Conservation (phyloP, 2,329 filamentous ascomycete species). For the Aspergillus novoparasiticus region DNA sequence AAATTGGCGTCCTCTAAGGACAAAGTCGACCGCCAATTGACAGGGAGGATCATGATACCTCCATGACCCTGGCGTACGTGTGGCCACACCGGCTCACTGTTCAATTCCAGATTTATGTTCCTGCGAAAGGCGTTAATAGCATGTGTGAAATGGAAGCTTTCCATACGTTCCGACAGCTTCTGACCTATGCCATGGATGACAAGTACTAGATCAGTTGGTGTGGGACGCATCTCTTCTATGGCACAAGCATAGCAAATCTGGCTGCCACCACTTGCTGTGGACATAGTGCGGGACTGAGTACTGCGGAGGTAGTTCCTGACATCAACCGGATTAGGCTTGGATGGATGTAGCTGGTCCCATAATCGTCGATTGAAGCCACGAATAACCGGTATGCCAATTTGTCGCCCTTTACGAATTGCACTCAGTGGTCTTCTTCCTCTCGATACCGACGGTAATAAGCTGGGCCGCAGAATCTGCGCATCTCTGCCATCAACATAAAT, state of each 20-base stretch:
- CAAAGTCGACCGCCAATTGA: constrained; percentile 91
- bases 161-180: constrained; percentile 90
- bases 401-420: constrained; percentile 80
- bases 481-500: constrained; percentile 78
- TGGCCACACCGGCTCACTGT: constrained; percentile 71
- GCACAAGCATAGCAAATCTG: constrained; percentile 58
- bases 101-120: constrained; percentile 81
- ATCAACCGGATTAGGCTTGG: constrained; percentile 44
- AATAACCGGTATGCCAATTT: constrained; percentile 83
- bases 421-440: constrained; percentile 79
- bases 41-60: constrained; percentile 88
- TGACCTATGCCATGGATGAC: constrained; percentile 96
- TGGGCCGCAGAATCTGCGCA: constrained; percentile 86
- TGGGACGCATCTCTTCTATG: constrained; percentile 64
- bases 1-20: constrained; percentile 80
- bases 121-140: constrained; percentile 89
- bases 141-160: constrained; percentile 97
- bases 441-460: constrained; percentile 79
- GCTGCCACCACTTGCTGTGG: constrained; percentile 24
- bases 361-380: constrained; percentile 78
- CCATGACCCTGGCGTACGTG: constrained; percentile 77
- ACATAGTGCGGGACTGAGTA: constrained; percentile 36
- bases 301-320: constrained; percentile 46
- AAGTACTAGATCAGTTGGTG: constrained; percentile 83
- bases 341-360: constrained; percentile 75